Evolutionary conservation across 257 asterid genomes (phyloP), one percentile per base, ranked within the genome.

Genomic region (Fraxinus quadrangulata): DNA sequence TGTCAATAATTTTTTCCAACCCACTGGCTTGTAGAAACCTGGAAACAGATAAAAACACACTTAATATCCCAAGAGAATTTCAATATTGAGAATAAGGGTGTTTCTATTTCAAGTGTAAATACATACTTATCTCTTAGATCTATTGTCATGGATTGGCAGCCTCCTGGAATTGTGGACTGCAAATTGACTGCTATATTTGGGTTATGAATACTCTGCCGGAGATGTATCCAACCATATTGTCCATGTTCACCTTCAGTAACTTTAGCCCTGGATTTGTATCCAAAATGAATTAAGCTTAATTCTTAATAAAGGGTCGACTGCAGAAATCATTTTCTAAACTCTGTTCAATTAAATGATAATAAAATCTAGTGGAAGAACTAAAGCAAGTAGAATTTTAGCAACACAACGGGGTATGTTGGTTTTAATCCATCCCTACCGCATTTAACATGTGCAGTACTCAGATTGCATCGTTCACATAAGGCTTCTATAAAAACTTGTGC

Each of bases 151-250:
- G 89, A 80, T 77, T 72, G 86, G 70, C 98, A 94, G 71, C 97
- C 97, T 73, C 97, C 97, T 7, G 88, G 88, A 71, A 88, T 61
- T 0, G 82, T 85, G 66, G 99, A 91, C 77, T 94, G 97, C 59
- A 92, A 39, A 87, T 94, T 94, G 33, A 94, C 88, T 63, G 97
- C 99, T 81, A 92, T 86, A 75, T 94, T 92, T 71, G 99, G 99
- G 80, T 94, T 94, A 83, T 94, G 99, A 83, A 92, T 92, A 73
- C 99, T 94, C 87, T 92, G 97, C 49, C 99, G 74, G 24, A 94
- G 75, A 69, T 92, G 99, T 33, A 90, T 70, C 99, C 97, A 94
- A 1, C 99, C 99, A 37, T 81, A 54, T 72, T 94, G 93, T 37
- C 86, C 93, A 0, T 84, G 79, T 70, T 83, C 86, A 23, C 76